Conservation (phyloP, 2,329 filamentous ascomycete species). For the Dothideomycetidae sp. region DNA sequence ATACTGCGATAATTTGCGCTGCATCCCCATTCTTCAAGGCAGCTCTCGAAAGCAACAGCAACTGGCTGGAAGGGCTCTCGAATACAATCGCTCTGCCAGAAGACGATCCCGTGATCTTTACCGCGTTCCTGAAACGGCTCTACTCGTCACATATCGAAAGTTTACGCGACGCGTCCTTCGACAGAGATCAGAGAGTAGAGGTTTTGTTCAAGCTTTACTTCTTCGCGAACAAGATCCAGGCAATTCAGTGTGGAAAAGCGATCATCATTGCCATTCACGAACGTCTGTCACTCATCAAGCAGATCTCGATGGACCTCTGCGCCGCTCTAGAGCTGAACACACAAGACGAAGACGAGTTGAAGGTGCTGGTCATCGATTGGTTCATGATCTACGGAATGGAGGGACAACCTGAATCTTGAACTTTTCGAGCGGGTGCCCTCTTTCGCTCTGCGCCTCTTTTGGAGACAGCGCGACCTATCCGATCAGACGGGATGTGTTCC, state of each 20-base stretch:
- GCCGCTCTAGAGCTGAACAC: no score
- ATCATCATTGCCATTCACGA: not conserved
- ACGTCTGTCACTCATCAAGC: not conserved
- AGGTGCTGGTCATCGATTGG: not conserved
- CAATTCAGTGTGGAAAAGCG: not conserved
- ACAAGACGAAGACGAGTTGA: no score
- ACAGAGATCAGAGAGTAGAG: not conserved
- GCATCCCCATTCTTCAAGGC: not conserved
- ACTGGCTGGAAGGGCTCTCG: not conserved
- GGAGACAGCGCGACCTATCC: no score
- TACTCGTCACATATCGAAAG: constrained; percentile 1
- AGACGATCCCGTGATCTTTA: constrained; percentile 9
- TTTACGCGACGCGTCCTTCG: not conserved
- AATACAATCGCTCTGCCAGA: constrained; percentile 8
- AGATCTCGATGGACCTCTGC: not conserved
- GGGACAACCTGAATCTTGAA: no score
- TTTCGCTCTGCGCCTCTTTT: no score
- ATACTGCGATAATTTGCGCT: constrained; percentile 9
- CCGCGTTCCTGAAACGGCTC: constrained; percentile 9
- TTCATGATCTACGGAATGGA: not conserved
- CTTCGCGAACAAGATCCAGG: not conserved
- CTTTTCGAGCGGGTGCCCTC: no score
- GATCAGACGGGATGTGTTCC: no score
- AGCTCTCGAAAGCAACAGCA: not conserved
- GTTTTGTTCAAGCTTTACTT: not conserved